Evolutionary conservation across 768 basidiomycete genomes (phyloP), one percentile per base, ranked within the genome.

Genomic region (Clavulina sp.): DNA sequence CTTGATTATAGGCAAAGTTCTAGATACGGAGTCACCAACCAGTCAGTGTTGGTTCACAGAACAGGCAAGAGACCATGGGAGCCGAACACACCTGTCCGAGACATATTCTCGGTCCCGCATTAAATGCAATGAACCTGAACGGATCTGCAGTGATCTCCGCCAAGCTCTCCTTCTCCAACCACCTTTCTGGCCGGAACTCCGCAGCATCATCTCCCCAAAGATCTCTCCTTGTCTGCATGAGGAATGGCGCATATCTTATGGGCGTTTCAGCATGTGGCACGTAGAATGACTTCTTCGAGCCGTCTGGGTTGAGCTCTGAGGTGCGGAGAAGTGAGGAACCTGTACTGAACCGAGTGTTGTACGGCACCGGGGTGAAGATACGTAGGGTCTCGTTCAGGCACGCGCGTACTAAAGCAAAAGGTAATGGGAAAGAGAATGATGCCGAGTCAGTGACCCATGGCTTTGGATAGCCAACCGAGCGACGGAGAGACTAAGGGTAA

Each of bases 381-480:
- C 66, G 51, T 24, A 67, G 52, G 1, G 60, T 59, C 49, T 67
- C 66, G 48, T 64, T 60, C 49, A 66, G 59, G 53, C 64, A 63
- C 2, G 62, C 60, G 36, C 65, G 61, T 43, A 60, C 64, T 66
- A 51, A 13, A 65, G 52, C 18, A 5, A 28, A 30, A 9, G 2
- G 23, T 16, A 33, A 5, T 23, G 21, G 23, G 48, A 49, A n/a
- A 9, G 21, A 13, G 4, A 16, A 36, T 19, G 60, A 78, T 78
- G 49, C 77, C 69, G 52, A 76, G 68, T 7, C 80, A 81, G 54
- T 76, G 74, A 23, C 28, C 50, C 24, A 41, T 26, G 41, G 13
- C 28, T 13, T 29, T 31, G 52, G 41, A 30, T 1, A 7, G 24
- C 16, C 18, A 49, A 49, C 19, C n/a, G 32, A 16, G 26, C 13